A percentile compares a stretch with the other conserved stretches of the same genome.
Evolutionary conservation across 1,139 yeast species (phyloP).

Genomic region (Lodderomyces metapsilosis): DNA sequence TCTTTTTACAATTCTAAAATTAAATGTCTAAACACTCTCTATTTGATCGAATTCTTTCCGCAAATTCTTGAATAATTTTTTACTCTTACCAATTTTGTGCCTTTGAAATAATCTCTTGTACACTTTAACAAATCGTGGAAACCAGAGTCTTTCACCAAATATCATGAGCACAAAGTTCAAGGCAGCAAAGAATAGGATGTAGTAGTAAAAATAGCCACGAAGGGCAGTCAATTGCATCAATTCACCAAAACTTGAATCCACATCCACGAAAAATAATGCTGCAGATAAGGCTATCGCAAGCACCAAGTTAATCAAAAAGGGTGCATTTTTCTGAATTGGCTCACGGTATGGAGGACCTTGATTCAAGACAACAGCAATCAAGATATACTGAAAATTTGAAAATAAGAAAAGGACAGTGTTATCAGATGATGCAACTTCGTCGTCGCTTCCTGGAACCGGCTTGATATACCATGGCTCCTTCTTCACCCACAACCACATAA

Average conservation of each 20-base stretch:
- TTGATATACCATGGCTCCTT: constrained; percentile 70
- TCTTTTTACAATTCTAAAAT: no score
- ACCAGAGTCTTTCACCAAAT: constrained; percentile 40
- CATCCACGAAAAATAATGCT: constrained; percentile 47
- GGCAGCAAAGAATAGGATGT: constrained; percentile 46
- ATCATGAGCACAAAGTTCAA: constrained; percentile 52
- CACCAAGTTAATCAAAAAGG: constrained; percentile 65
- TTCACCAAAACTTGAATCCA: constrained; percentile 54
- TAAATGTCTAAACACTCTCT: constrained; percentile 13
- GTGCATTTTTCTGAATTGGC: constrained; percentile 64
- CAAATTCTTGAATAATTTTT: constrained; percentile 42
- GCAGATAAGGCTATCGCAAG: constrained; percentile 49
- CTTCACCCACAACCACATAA: constrained; percentile 63
- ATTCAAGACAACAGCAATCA: constrained; percentile 77
- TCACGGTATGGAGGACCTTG: constrained; percentile 96
- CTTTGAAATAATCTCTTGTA: constrained; percentile 30
- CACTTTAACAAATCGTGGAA: constrained; percentile 25
- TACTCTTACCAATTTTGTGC: constrained; percentile 25
- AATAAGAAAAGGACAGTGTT: constrained; percentile 80
- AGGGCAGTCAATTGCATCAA: constrained; percentile 75
- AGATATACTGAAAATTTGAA: constrained; percentile 85
- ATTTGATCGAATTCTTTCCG: constrained; percentile 21
- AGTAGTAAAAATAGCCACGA: constrained; percentile 48
- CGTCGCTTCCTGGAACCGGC: constrained; percentile 85
- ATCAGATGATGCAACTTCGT: constrained; percentile 82